These are phyloP conservation scores for Chaetomidium leptoderma DNA, from an alignment of 495 filamentous ascomycete genomes.

Conservation along the genomic window DNA sequence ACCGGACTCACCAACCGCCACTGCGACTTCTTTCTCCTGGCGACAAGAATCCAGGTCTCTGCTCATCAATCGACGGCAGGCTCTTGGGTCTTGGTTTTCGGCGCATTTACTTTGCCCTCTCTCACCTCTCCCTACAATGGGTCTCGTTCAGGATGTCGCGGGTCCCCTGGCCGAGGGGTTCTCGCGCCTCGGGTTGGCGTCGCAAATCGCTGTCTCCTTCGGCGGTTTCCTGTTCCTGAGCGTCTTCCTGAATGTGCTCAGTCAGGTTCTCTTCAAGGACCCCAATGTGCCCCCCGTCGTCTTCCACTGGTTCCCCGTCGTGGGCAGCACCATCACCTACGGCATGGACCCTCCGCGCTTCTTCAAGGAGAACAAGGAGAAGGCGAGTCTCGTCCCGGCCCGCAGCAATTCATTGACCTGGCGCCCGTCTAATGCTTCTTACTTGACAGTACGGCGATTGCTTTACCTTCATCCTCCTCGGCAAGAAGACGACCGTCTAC, in stretches of 20 bases:
- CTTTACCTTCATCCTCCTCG: slow-evolving; percentile 76
- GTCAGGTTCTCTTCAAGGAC: slow-evolving; percentile 66
- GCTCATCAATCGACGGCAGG: neutral
- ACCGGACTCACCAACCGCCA: neutral
- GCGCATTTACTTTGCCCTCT: neutral
- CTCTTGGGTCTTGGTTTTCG: neutral
- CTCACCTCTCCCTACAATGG: slow-evolving; percentile 35
- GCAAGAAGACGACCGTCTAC: slow-evolving; percentile 71
- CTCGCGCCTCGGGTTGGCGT: slow-evolving; percentile 38
- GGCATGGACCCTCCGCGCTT: slow-evolving; percentile 81
- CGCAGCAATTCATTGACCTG: neutral
- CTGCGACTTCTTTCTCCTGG: neutral
- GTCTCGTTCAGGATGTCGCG: slow-evolving; percentile 46
- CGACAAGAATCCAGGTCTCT: slow-evolving; percentile 3
- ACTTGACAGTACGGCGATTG: slow-evolving; percentile 38
- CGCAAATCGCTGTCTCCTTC: slow-evolving; percentile 45
- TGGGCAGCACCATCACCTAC: slow-evolving; percentile 76
- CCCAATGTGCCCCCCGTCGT: slow-evolving; percentile 73
- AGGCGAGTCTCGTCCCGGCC: too few species aligned
- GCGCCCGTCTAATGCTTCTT: slow-evolving; percentile 5
- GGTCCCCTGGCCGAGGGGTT: slow-evolving; percentile 44
- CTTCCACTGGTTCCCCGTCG: slow-evolving; percentile 76
- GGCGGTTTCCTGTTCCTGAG: slow-evolving; percentile 47
- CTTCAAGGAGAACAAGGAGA: slow-evolving; percentile 63
- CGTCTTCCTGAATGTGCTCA: slow-evolving; percentile 62